Conservation (phyloP, 306 rosid genomes). For the Adenanthera pavonina region DNA sequence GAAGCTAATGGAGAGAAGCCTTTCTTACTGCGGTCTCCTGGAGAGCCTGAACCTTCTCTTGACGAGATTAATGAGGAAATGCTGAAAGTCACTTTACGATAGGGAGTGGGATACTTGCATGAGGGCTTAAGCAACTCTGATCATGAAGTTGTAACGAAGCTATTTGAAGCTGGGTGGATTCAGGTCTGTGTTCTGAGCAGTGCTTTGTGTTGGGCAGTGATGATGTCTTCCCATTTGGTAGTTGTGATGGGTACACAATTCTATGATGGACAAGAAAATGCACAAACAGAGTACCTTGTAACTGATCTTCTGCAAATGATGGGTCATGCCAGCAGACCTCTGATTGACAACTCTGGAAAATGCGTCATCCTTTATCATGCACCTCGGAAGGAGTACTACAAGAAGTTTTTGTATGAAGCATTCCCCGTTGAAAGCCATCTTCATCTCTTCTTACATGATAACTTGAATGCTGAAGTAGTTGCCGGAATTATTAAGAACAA, state of each 20-base stretch:
- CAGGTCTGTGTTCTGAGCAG: conserved; percentile 93
- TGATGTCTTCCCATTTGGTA: conserved; percentile 89
- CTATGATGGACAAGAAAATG: conserved; percentile 89
- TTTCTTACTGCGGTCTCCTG: conserved; percentile 59
- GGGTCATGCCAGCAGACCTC: conserved; percentile 97
- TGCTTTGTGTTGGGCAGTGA: conserved; percentile 90
- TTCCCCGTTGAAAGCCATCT: conserved; percentile 97
- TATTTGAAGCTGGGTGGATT: conserved; percentile 86
- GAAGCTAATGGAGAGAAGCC: conserved; percentile 69
- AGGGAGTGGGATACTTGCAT: conserved; percentile 94
- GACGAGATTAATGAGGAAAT: conserved; percentile 70
- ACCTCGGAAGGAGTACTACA: conserved; percentile 90
- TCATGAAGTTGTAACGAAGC: conserved; percentile 71
- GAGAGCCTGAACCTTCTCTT: conserved; percentile 74
- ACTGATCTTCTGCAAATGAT: conserved; percentile 95
- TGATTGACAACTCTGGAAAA: conserved; percentile 85
- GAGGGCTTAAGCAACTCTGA: conserved; percentile 83
- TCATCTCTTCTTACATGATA: conserved; percentile 85
- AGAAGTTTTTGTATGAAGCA: conserved; percentile 90
- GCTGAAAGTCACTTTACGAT: conserved; percentile 73
- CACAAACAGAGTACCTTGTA: conserved; percentile 89
- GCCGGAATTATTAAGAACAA: conserved; percentile 83
- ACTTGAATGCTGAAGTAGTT: conserved; percentile 85
- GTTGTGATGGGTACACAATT: conserved; percentile 98
- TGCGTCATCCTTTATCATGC: conserved; percentile 96